Evolutionary conservation across 2,329 filamentous ascomycete genomes (phyloP).

Genomic region (Epichloe baconii): DNA sequence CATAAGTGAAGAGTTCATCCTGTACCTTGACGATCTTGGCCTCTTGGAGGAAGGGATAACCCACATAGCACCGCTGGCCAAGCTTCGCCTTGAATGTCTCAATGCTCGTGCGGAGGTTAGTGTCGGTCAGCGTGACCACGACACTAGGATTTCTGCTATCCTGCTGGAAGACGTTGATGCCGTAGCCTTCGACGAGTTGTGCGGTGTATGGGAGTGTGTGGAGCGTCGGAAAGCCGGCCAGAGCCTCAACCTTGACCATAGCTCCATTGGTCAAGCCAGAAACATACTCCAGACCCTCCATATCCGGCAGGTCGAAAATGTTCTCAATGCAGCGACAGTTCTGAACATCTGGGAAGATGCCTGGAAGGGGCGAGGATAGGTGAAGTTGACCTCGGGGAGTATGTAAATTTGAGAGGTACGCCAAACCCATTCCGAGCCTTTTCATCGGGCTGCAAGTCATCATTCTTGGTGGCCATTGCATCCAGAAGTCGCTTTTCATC

Average conservation of each 20-base stretch:
- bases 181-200: conserved; percentile 57
- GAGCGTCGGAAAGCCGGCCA: conserved; percentile 87
- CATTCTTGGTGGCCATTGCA: conserved; percentile 78
- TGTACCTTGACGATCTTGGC: conserved; percentile 80
- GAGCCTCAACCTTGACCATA: conserved; percentile 65
- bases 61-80: conserved; percentile 76
- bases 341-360: conserved; percentile 78
- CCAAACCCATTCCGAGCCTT: conserved; percentile 80
- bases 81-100: conserved; percentile 66
- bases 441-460: conserved; percentile 64
- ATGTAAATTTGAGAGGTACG: conserved; percentile 85
- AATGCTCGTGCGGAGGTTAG: conserved; percentile 56
- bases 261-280: conserved; percentile 75
- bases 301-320: conserved; percentile 84
- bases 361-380: conserved; percentile 77
- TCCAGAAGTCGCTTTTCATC: conserved; percentile 74
- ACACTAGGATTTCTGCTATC: conserved; percentile 96
- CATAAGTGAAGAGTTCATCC: conserved; percentile 87
- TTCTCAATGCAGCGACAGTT: conserved; percentile 90
- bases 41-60: conserved; percentile 91
- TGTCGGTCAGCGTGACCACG: conserved; percentile 70
- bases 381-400: conserved; percentile 65
- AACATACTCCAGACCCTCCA: conserved; percentile 78
- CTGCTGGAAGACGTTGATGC: conserved; percentile 87
- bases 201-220: conserved; percentile 77